These are phyloP conservation scores for Termitomyces sp. DNA, from an alignment of 768 basidiomycete genomes.

Conservation along the genomic window DNA sequence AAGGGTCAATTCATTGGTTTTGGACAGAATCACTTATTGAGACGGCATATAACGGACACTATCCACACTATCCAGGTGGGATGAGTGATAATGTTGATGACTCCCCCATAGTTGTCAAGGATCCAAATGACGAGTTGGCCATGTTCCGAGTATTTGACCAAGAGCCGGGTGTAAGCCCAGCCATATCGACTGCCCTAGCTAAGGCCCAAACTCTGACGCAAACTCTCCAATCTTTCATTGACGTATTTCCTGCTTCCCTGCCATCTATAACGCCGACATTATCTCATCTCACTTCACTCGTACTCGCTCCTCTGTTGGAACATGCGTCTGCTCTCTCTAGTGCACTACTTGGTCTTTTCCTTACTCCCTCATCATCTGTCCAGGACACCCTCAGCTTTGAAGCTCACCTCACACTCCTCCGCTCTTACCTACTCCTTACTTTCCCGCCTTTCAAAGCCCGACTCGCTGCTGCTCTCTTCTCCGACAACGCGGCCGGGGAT, in stretches of 20 bases:
- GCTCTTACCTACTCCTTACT: constrained; percentile 72
- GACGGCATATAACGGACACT: constrained; percentile 35
- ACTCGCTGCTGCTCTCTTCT: constrained; percentile 70
- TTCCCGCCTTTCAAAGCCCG: constrained; percentile 69
- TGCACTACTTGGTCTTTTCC: constrained; percentile 62
- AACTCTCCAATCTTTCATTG: constrained; percentile 44
- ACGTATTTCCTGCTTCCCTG: constrained; percentile 50
- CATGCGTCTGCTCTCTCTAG: constrained; percentile 63
- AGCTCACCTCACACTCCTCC: constrained; percentile 61
- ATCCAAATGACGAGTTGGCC: constrained; percentile 27
- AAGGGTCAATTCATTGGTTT: constrained; percentile 46
- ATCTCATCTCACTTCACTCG: constrained; percentile 52
- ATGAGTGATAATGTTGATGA: background rate
- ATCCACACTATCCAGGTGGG: constrained; percentile 4
- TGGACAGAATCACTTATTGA: constrained; percentile 56
- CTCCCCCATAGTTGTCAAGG: background rate
- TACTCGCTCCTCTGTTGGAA: constrained; percentile 54
- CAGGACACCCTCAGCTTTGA: constrained; percentile 59
- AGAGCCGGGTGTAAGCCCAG: constrained; percentile 48
- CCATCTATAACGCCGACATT: constrained; percentile 65
- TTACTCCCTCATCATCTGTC: constrained; percentile 36
- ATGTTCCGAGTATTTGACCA: constrained; percentile 58
- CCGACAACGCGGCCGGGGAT: constrained; percentile 56
- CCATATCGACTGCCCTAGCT: constrained; percentile 13
- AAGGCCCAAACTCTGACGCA: constrained; percentile 3